phyloP scores from a whole-genome alignment of 2,329 filamentous ascomycete species.

The Coniochaeta sp. region DNA sequence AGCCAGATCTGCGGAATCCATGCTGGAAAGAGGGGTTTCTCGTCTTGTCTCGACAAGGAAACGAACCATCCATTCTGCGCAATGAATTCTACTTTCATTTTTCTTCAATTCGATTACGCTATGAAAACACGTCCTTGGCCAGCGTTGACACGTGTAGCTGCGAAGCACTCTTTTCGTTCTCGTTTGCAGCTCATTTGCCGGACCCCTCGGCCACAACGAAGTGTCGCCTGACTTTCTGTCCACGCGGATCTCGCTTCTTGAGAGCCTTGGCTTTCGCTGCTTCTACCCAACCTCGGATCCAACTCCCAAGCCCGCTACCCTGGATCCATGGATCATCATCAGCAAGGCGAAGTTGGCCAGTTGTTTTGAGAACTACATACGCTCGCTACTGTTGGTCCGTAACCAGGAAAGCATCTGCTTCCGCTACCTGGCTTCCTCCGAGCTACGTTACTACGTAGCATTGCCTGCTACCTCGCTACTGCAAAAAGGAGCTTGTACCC shows the following conservation, averaged over 20 bases:
- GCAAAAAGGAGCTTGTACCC: not conserved
- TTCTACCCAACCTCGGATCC: not conserved
- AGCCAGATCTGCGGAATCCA: not conserved
- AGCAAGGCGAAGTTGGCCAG: too few species aligned
- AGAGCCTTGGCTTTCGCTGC: not conserved
- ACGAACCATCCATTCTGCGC: not conserved
- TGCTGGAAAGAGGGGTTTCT: not conserved
- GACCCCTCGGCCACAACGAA: not conserved
- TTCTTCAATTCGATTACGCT: not conserved
- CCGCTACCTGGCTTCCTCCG: not conserved
- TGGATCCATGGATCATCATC: too few species aligned
- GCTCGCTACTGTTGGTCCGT: not conserved
- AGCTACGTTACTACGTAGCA: not conserved
- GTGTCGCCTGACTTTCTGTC: not conserved
- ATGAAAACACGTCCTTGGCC: not conserved
- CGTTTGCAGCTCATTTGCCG: not conserved
- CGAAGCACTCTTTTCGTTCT: not conserved
- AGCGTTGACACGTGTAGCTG: not conserved
- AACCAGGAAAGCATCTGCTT: not conserved
- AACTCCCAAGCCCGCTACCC: too few species aligned
- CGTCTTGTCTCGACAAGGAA: not conserved
- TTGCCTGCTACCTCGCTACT: not conserved
- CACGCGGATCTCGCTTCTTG: not conserved
- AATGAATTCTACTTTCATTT: not conserved
- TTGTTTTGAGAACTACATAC: too few species aligned